Evolutionary conservation across 768 basidiomycete genomes (phyloP), one percentile per base, ranked within the genome.

Genomic region (Lentinula guzmanii): DNA sequence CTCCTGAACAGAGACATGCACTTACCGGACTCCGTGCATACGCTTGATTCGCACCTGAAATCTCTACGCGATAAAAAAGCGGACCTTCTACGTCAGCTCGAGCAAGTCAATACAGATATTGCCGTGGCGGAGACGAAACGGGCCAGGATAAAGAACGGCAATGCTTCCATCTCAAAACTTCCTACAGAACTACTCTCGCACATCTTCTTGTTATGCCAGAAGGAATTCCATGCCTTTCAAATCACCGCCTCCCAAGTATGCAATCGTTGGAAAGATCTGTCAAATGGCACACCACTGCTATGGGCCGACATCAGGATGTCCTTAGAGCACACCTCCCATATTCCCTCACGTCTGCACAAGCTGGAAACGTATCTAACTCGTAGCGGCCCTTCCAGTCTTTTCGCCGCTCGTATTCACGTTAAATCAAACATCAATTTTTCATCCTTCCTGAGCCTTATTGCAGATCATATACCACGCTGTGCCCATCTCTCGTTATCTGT

Each of bases 171-270:
- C 6, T 73, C 72, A 45, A 71, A 65, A 39, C 69, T 81, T 7
- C 79, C 80, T 10, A 66, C 71, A 54, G 80, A 82, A 57, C 65
- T 82, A 42, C 69, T 82, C 28, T 67, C 71, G 18, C 62, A 62
- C 10, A 76, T 82, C 50, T 78, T 82, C 59, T 67, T 72, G 41
- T 63, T 70, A 8, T 76, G 74, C 61, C 72, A 72, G 52, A 64
- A 70, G 15, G 58, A 61, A 5, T 58, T 60, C 4, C 65, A 60
- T 34, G 58, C 70, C 0, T 77, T 77, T 50, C 74, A 76, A 57
- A 68, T 83, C 7, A 61, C 71, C 1, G 74, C 75, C 10, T 79
- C 81, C 0, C 79, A 79, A 52, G 79, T 83, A 2, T 83, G 77
- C 5, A 68, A 69, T 37, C 70, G 68, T 42, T 84, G 82, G 81